Evolutionary conservation across 139 green algal species (phyloP), one percentile per base, ranked within the genome.

Genomic region (Coccomyxa sp.): DNA sequence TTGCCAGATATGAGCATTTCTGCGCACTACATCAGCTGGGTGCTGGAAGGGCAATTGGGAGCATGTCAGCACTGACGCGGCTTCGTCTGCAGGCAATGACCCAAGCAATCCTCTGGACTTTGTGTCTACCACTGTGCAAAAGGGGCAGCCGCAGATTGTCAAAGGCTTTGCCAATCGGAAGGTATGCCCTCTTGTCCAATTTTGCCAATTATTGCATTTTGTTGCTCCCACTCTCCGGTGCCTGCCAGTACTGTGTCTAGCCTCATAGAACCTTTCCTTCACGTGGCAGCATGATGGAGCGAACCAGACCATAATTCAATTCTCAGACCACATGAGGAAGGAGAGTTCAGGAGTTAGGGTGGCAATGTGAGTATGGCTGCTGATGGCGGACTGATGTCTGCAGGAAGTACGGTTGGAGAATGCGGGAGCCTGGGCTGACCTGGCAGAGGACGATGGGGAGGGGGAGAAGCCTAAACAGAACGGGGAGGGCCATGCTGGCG

Each of bases 381-480:
- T 58, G 14, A 58, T 14, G 10, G 44, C n/a, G 38, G 39, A 39
- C 31, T 55, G 22, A 39, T n/a, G 29, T 35, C 24, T 78, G 78
- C 78, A 87, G 81, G 85, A 89, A 12, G 85, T 89, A 6, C 71
- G 81, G 68, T 74, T 89, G 34, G 79, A 87, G 58, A 86, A 89
- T 27, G 82, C 76, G n/a, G 68, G 68, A 1, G 85, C 81, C 6
- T 89, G 85, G 85, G 85, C 85, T 37, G 79, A 54, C 73, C 79
- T 89, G 39, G 75, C 68, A 33, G 75, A 80, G 7, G 79, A 35
- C 35, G 35, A 75, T 7, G n/a, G n/a, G n/a, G n/a, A n/a, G n/a
- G n/a, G n/a, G n/a, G n/a, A n/a, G n/a, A 64, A 64, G 50, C 50
- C 50, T 18, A 22, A 64, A 18, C 18, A 64, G 22, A 22, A 64